Evolutionary conservation across 1,284 basidiomycete genomes (phyloP).

Genomic region (Ceratobasidium sp.): DNA sequence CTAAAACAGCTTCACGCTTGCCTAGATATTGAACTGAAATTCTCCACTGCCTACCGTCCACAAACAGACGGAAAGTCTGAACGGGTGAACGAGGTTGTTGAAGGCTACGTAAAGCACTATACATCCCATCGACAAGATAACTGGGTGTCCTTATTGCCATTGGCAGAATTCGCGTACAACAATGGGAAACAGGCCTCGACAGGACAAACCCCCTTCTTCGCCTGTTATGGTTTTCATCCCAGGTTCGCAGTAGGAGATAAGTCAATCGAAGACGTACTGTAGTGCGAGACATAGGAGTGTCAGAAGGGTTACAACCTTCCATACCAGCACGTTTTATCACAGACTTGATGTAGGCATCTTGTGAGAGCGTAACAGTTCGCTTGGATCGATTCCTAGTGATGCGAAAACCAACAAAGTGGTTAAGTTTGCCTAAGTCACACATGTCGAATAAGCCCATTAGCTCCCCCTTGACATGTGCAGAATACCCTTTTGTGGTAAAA

Average conservation of each 20-base stretch:
- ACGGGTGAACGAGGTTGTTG: slow-evolving; percentile 50
- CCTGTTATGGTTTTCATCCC: no score
- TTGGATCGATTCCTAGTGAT: slow-evolving; percentile 3
- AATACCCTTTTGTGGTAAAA: slow-evolving; percentile 17
- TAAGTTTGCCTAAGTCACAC: slow-evolving; percentile 27
- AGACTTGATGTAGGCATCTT: background rate
- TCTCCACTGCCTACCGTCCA: slow-evolving; percentile 47
- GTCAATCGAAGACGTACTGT: no score
- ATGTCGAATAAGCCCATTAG: slow-evolving; percentile 29
- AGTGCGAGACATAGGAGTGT: slow-evolving; percentile 6
- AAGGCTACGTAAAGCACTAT: slow-evolving; percentile 47
- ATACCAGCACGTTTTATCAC: slow-evolving; percentile 5
- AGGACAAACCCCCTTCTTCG: no score
- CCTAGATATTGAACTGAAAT: slow-evolving; percentile 42
- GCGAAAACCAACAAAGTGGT: slow-evolving; percentile 25
- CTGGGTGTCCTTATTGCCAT: no score
- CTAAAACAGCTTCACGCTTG: slow-evolving; percentile 31
- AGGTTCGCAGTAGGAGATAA: no score
- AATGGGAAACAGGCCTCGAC: no score
- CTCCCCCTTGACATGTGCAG: slow-evolving; percentile 5
- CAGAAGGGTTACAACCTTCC: slow-evolving; percentile 2
- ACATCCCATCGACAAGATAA: no score
- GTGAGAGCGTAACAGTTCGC: background rate
- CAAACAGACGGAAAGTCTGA: slow-evolving; percentile 49
- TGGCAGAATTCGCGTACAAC: no score